Evolutionary conservation across 129 eudicot genomes (phyloP), one percentile per base, ranked within the genome.

Genomic region (sunflower (Helianthus annuus)): DNA sequence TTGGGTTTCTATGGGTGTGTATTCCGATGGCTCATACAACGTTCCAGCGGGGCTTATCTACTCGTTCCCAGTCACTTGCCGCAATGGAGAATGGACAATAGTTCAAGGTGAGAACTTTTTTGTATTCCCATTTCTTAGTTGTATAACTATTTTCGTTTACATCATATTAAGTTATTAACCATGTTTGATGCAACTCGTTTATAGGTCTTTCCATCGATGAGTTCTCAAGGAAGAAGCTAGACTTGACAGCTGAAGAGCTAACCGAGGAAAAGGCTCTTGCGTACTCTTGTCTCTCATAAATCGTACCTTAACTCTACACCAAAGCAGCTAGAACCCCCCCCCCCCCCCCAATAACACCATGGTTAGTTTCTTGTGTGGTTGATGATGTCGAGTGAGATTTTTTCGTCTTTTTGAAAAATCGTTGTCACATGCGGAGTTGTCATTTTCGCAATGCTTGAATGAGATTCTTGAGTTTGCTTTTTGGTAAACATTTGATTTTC

Each of bases 1-100:
- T 63, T 95, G 91, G 91, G 99, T 95, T 55, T 95, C 99, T 10
- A 95, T 95, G 99, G 99, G 99, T 84, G 99, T 95, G 24, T 95
- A 90, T 87, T 95, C 99, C 61, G 97, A 95, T 86, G 99, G 99
- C 44, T 95, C 99, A 56, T 95, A 95, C 96, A 81, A 86, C 48
- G 97, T 95, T 27, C 99, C 99, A 39, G 86, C 97, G 76, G 99
- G 99, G 52, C 92, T 95, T 63, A 95, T 95, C 59, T 95, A 90
- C 73, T 95, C 99, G 57, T 95, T 90, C 97, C 99, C 99, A 7
- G 99, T 95, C 42, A 95, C 97, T 24, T 95, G 99, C 76, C 85
- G 83, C 44, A 81, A 88, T 13, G 99, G 99, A 59, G 96, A 95
- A 78, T 95, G 99, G 99, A 54, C 77, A 22, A 95, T 95, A 57